A percentile compares a stretch with the other conserved stretches of the same genome.
Conservation (phyloP, 257 asterid species). For the Petunia secreta region DNA sequence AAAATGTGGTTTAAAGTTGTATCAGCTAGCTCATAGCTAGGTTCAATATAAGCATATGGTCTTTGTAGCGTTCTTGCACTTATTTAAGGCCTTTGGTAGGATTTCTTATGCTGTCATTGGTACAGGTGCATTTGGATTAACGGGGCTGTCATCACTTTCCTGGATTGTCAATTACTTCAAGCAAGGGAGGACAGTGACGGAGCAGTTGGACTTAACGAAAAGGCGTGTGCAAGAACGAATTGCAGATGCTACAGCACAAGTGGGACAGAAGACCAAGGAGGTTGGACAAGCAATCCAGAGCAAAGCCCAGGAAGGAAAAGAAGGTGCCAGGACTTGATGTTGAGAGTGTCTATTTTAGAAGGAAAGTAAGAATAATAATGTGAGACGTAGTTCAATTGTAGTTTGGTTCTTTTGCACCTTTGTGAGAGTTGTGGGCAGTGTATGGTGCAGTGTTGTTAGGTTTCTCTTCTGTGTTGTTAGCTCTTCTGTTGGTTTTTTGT, state of each 20-base stretch:
- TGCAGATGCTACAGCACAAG: background rate
- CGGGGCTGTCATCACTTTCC: conserved; percentile 28
- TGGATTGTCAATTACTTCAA: conserved; percentile 30
- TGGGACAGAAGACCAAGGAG: conserved; percentile 22
- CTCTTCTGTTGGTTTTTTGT: background rate
- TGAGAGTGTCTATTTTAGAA: background rate
- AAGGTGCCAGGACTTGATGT: background rate
- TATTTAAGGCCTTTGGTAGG: background rate
- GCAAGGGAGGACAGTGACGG: background rate
- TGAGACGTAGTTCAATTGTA: background rate
- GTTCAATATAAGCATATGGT: background rate
- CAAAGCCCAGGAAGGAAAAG: conserved; percentile 24
- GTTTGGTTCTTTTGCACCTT: background rate
- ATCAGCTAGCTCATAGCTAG: background rate
- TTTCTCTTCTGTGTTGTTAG: background rate
- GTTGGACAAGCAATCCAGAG: conserved; percentile 20
- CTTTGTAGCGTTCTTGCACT: background rate
- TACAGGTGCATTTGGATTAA: conserved; percentile 32
- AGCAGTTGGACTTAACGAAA: conserved; percentile 23
- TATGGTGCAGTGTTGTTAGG: background rate
- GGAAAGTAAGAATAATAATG: background rate
- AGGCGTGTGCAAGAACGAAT: conserved; percentile 28
- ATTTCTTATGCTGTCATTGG: background rate
- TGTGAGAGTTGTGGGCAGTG: background rate
- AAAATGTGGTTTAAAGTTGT: background rate